These are phyloP conservation scores for Aechmea fasciata DNA, from an alignment of 176 grass and related monocot species.

Conservation along the genomic window DNA sequence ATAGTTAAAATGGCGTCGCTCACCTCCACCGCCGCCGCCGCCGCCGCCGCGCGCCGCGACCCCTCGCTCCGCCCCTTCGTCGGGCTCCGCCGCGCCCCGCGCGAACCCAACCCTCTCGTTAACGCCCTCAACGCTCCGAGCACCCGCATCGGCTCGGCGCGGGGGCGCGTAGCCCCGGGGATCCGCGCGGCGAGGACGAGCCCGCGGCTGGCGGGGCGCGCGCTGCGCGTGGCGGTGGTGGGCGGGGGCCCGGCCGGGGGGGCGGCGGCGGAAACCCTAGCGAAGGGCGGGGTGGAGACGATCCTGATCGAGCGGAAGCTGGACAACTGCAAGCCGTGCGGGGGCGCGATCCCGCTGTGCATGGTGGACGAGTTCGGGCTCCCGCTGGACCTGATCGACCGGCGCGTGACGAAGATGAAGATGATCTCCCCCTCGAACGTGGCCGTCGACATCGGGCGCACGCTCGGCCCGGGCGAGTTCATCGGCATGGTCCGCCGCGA, in stretches of 20 bases:
- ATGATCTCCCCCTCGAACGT: slow-evolving; percentile 99
- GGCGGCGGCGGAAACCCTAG: slow-evolving; percentile 70
- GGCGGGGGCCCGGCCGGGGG: slow-evolving; percentile 76
- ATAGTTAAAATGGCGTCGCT: slow-evolving; percentile 50
- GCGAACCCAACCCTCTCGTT: not conserved
- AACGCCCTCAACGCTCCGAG: too few relatives aligned
- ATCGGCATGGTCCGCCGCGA: slow-evolving; percentile 95
- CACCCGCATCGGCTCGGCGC: slow-evolving; percentile 9
- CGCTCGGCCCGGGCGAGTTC: slow-evolving; percentile 73
- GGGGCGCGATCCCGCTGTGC: slow-evolving; percentile 92
- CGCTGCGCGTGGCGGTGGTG: slow-evolving; percentile 74
- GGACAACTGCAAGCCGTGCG: slow-evolving; percentile 98
- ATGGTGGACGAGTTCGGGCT: slow-evolving; percentile 96
- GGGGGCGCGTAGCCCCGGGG: not conserved
- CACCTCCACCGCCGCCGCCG: slow-evolving; percentile 39
- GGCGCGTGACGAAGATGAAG: slow-evolving; percentile 94
- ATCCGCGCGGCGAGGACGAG: slow-evolving; percentile 49
- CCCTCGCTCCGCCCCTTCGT: slow-evolving; percentile 7
- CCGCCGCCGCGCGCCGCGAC: slow-evolving; percentile 22
- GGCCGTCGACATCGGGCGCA: slow-evolving; percentile 88
- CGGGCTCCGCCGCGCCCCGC: slow-evolving; percentile 8
- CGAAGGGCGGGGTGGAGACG: slow-evolving; percentile 92
- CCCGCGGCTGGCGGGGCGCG: slow-evolving; percentile 53
- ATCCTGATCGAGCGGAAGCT: slow-evolving; percentile 91
- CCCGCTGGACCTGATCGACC: slow-evolving; percentile 81